phyloP scores from a whole-genome alignment of 139 green algal genomes.

The Chlorella sorokiniana region DNA sequence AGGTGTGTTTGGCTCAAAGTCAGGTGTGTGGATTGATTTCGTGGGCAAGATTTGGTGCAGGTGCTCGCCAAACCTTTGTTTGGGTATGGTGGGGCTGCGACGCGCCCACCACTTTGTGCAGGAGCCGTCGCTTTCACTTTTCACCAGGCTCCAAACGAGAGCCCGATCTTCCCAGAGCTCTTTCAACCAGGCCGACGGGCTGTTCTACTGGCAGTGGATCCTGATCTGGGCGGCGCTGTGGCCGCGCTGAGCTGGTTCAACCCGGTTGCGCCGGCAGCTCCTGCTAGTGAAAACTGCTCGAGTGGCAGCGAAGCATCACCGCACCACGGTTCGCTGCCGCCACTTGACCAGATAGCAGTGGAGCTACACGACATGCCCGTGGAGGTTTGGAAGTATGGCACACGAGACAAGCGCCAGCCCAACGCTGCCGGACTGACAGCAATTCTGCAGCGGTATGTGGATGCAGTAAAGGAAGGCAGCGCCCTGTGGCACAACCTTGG shows the following conservation, averaged over 20 bases:
- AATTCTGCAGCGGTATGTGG: slow-evolving; percentile 42
- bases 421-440: background rate
- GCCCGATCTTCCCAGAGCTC: slow-evolving; percentile 36
- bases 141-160: background rate
- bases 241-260: slow-evolving; percentile 46
- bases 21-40: background rate
- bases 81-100: background rate
- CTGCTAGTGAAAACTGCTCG: background rate
- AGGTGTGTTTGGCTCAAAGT: no score
- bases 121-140: background rate
- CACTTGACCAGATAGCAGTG: slow-evolving; percentile 7
- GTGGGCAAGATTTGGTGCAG: no score
- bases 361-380: slow-evolving; percentile 63
- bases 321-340: background rate
- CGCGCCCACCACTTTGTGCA: background rate
- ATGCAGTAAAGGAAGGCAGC: background rate
- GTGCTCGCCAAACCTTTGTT: no score
- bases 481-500: background rate
- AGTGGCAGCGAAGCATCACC: background rate
- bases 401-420: slow-evolving; percentile 33
- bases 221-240: slow-evolving; percentile 63
- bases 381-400: slow-evolving; percentile 34
- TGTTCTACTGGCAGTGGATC: slow-evolving; percentile 68
- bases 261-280: background rate
- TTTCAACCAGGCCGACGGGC: background rate